Conservation (phyloP, 108 stramenopile genomes). For the Skeletonema costatum region DNA sequence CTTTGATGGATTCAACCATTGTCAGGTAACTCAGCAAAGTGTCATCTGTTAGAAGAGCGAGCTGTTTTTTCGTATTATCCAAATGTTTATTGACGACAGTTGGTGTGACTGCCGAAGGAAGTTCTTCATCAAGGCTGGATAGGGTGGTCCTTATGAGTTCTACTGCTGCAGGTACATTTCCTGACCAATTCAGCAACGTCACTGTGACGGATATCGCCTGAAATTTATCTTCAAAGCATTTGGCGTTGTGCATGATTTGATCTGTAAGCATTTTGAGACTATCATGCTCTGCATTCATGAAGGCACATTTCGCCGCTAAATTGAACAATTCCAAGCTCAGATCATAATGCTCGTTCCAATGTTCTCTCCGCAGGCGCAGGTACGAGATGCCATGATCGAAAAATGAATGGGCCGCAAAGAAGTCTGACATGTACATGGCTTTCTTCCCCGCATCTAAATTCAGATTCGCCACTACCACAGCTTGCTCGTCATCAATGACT, state of each 20-base stretch:
- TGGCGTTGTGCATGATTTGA: not conserved
- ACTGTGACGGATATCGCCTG: not conserved
- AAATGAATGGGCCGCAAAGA: no score
- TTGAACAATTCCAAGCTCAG: no score
- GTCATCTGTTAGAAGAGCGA: slow-evolving; percentile 7
- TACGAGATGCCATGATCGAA: no score
- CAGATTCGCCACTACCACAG: no score
- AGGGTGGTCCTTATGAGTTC: not conserved
- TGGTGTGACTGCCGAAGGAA: not conserved
- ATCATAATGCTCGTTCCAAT: no score
- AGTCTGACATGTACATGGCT: no score
- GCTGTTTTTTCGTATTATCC: not conserved
- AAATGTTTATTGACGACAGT: not conserved
- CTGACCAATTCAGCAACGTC: not conserved
- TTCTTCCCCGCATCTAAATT: no score
- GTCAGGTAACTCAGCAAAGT: not conserved
- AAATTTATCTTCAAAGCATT: slow-evolving; percentile 3
- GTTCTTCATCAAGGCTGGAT: slow-evolving; percentile 9
- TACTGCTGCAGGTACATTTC: not conserved
- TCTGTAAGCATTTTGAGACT: not conserved
- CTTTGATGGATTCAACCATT: slow-evolving; percentile 11
- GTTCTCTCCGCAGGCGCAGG: no score
- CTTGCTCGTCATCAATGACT: no score
- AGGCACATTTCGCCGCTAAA: no score
- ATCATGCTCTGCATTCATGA: no score